These are phyloP conservation scores for Calonectria multiphialidica DNA, from an alignment of 2,329 filamentous ascomycete genomes.

Conservation along the genomic window DNA sequence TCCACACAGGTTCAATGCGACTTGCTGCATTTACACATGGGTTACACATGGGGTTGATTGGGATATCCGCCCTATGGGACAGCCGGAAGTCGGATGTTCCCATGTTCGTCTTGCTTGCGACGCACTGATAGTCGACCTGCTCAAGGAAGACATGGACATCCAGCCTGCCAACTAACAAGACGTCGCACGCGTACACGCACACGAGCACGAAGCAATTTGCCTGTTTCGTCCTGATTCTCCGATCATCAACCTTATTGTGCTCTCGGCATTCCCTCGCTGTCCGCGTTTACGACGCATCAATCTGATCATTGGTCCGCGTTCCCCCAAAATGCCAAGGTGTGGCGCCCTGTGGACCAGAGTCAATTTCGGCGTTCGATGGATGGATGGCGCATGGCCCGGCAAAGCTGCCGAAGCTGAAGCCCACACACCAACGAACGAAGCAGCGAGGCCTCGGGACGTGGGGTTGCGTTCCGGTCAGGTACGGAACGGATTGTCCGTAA, in stretches of 20 bases:
- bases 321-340: not conserved
- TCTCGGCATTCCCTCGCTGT: not conserved
- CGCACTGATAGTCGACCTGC: too few species aligned
- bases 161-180: not conserved
- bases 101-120: too few species aligned
- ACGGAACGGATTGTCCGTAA: too few species aligned
- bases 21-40: not conserved
- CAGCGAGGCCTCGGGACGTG: too few species aligned
- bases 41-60: not conserved
- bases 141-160: not conserved
- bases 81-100: not conserved
- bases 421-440: not conserved
- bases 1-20: not conserved
- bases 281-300: not conserved
- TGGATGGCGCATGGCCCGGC: slow-evolving; percentile 1
- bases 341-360: not conserved
- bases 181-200: too few species aligned
- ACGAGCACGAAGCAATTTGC: not conserved
- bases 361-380: slow-evolving; percentile 5
- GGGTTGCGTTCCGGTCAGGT: too few species aligned
- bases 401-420: not conserved
- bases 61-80: not conserved
- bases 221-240: not conserved
- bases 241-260: not conserved
- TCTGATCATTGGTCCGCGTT: not conserved